These are phyloP conservation scores for Oxytropis ochrocephala DNA, from an alignment of 306 rosid species.

Conservation along the genomic window DNA sequence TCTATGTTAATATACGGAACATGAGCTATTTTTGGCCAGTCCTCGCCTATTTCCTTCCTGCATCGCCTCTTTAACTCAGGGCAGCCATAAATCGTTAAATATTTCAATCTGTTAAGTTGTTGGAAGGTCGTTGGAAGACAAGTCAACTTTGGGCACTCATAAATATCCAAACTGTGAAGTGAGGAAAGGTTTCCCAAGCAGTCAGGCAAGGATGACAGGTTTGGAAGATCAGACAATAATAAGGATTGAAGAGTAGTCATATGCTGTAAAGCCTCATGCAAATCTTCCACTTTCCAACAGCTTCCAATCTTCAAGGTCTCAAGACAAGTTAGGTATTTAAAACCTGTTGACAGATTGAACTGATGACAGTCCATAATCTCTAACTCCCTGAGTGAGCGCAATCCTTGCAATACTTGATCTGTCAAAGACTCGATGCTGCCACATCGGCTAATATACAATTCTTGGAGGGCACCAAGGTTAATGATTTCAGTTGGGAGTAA, in stretches of 20 bases:
- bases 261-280: conserved; percentile 4
- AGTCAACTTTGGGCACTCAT: neutral
- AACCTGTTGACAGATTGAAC: neutral
- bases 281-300: neutral
- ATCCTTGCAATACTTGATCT: no score
- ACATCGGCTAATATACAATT: no score
- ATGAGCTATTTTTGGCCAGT: neutral
- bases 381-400: no score
- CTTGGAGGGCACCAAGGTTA: no score
- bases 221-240: neutral
- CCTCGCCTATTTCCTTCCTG: neutral
- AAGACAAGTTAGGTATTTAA: neutral
- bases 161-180: neutral
- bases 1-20: neutral
- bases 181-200: conserved; percentile 6
- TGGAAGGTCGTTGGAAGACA: neutral
- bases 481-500: no score
- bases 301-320: neutral
- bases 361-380: no score
- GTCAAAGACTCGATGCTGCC: no score
- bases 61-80: neutral
- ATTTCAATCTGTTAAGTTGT: neutral
- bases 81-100: accelerated
- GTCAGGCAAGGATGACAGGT: neutral
- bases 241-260: neutral